phyloP scores from a whole-genome alignment of 129 eudicot species.

The Artemisia argyi region DNA sequence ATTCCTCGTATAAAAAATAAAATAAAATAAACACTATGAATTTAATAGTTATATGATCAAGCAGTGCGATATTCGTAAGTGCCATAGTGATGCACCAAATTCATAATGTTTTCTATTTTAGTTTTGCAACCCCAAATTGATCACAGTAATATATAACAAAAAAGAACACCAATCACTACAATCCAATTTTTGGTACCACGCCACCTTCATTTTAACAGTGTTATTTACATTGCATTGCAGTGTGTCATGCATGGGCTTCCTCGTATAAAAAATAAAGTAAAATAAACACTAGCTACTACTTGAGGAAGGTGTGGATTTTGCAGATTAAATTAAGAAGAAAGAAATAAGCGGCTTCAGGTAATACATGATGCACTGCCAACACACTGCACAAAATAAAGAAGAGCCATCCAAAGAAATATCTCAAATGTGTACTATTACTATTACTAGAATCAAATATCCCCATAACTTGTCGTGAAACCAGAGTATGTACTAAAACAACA shows the following conservation, averaged over 20 bases:
- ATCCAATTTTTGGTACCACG: not conserved
- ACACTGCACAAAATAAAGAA: slow-evolving; percentile 3
- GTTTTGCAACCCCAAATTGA: not conserved
- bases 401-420: not conserved
- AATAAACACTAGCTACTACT: not conserved
- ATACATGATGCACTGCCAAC: slow-evolving; percentile 3
- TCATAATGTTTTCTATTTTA: too few species aligned
- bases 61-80: too few species aligned
- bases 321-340: not conserved
- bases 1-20: not conserved
- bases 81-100: too few species aligned
- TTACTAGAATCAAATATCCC: too few species aligned
- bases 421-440: not conserved
- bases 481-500: too few species aligned
- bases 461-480: not conserved
- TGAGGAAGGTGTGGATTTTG: not conserved
- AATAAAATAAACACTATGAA: too few species aligned
- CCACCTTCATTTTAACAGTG: slow-evolving; percentile 7
- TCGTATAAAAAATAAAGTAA: not conserved
- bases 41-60: too few species aligned
- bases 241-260: slow-evolving; percentile 10
- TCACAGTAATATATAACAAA: not conserved
- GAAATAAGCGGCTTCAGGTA: not conserved
- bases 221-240: slow-evolving; percentile 19
- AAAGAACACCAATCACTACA: not conserved